Base-by-base conservation (phyloP, 345 rosid species). In the Citrus medica region DNA sequence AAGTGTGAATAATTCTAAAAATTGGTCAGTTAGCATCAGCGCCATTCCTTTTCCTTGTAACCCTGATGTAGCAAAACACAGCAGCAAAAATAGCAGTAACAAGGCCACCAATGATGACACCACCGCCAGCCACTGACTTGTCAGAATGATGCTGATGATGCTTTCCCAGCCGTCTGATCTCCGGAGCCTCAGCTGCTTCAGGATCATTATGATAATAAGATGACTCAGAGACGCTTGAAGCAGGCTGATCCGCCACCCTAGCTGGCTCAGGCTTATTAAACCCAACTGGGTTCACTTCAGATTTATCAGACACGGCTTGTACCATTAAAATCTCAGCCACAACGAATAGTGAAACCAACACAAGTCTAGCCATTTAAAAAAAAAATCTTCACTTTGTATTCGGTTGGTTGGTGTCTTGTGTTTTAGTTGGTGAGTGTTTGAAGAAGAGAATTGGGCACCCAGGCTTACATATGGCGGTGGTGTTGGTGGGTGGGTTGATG, bases 71-170 rank as follows among this genome's bases (percentile, higher is more conserved):
- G 72, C 88, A 84, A 65, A 89, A 85, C 46, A 91, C 90, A 40
- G 89, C 94, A 0, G 89, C 91, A 79, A 89, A 89, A 76, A 84
- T 69, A 42, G 82, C 90, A 67, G 94, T 91, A 55, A 83, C 81
- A 53, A 91, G 89, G 22, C 94, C 94, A 56, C 91, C 94, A 30
- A 89, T 82, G 71, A 91, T 89, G 37, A 91, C 88, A 17, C 91
- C 92, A 9, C 94, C 94, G 42, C 89, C 94, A 7, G 91, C 91
- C 67, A 83, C 80, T 1, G 91, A 88, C 70, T 69, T 81, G 63
- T 85, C 86, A 10, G 86, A 74, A 0, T 82, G 79, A 74, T 77
- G 88, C 0, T 82, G 79, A 72, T 77, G 88, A 73, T 87, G 87
- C 78, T 82, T 89, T 69, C 85, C 86, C 68, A 83, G 69, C 81